Conservation (phyloP, 148 eudicot genomes). For the Camellia granthamiana region DNA sequence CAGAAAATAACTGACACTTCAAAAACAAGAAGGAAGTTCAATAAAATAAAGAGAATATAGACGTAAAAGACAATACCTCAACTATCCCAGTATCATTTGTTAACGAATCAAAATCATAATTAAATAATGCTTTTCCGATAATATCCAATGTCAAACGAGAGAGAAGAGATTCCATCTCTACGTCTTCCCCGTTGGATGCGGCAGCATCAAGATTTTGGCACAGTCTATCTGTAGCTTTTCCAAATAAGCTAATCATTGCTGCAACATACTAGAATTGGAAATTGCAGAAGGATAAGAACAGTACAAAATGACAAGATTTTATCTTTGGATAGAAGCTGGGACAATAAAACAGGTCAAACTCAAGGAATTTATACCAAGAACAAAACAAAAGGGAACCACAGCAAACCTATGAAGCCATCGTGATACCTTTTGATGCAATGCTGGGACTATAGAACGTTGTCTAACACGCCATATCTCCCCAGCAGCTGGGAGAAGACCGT, state of each 20-base stretch:
- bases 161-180: slow-evolving; percentile 97
- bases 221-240: slow-evolving; percentile 83
- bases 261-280: slow-evolving; percentile 67
- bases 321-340: neutral
- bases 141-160: slow-evolving; percentile 93
- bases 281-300: slow-evolving; percentile 12
- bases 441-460: slow-evolving; percentile 93
- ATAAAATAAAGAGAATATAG: neutral
- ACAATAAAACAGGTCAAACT: neutral
- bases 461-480: slow-evolving; percentile 96
- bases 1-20: neutral
- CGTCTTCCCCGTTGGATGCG: slow-evolving; percentile 77
- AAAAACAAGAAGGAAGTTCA: slow-evolving; percentile 14
- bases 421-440: slow-evolving; percentile 87
- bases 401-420: neutral
- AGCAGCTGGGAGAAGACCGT: slow-evolving; percentile 96
- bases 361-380: neutral
- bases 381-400: neutral
- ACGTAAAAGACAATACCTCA: slow-evolving; percentile 48
- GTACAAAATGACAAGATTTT: neutral
- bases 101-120: slow-evolving; percentile 95
- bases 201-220: slow-evolving; percentile 84
- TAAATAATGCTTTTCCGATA: slow-evolving; percentile 93
- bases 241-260: slow-evolving; percentile 83
- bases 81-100: slow-evolving; percentile 90